Conservation (phyloP, 306 rosid genomes). For the Fagus sylvatica region DNA sequence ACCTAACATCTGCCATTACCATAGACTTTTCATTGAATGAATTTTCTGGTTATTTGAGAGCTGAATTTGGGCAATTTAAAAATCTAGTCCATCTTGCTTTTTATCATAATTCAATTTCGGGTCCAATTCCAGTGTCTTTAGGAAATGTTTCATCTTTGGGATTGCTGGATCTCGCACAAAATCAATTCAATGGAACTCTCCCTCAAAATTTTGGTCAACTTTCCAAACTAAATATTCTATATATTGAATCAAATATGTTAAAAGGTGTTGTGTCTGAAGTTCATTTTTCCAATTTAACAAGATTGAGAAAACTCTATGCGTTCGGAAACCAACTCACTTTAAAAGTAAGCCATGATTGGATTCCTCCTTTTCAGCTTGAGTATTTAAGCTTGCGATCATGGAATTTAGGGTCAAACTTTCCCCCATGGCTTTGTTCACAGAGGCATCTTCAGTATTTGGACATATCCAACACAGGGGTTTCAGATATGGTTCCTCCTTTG, state of each 20-base stretch:
- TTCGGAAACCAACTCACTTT: background rate
- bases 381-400: background rate
- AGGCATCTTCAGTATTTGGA: background rate
- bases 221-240: background rate
- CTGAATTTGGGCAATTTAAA: background rate
- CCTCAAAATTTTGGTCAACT: constrained; percentile 16
- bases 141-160: constrained; percentile 2
- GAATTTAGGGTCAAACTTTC: constrained; percentile 21
- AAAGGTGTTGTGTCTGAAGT: constrained; percentile 25
- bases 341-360: constrained; percentile 9
- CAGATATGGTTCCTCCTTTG: constrained; percentile 10
- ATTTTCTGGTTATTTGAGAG: background rate
- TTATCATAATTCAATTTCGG: too few species aligned
- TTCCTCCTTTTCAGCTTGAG: background rate
- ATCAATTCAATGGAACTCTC: constrained; percentile 4
- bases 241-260: constrained; percentile 6
- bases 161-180: background rate
- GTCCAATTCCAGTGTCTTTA: background rate
- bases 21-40: constrained; percentile 20
- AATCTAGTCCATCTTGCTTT: too few species aligned
- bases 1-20: background rate
- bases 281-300: constrained; percentile 7
- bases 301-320: background rate
- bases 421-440: constrained; percentile 24
- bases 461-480: constrained; percentile 11